These are phyloP conservation scores for Globisporangium paroecandrum DNA, from an alignment of 352 stramenopile genomes.

Conservation along the genomic window DNA sequence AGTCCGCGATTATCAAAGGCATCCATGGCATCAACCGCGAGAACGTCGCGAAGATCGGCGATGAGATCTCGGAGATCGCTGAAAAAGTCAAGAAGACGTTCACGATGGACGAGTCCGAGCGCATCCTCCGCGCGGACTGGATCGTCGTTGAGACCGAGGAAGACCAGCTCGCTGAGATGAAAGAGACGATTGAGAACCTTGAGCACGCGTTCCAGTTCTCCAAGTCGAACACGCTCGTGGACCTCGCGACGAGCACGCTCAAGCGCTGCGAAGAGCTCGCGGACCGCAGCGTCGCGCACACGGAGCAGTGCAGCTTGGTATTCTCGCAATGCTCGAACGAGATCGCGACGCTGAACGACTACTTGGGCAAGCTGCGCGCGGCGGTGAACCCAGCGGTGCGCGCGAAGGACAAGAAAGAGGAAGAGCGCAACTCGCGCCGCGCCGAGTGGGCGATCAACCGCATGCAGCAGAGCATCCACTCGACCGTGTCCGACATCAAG, in stretches of 20 bases:
- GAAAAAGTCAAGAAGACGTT: conserved; percentile 69
- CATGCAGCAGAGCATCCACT: conserved; percentile 67
- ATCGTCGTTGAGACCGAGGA: conserved; percentile 80
- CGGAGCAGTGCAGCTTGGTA: conserved; percentile 80
- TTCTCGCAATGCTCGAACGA: conserved; percentile 79
- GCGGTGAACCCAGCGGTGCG: conserved; percentile 49
- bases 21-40: conserved; percentile 58
- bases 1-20: conserved; percentile 50
- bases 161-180: conserved; percentile 57
- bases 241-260: conserved; percentile 66
- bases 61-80: conserved; percentile 47
- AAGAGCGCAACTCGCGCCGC: conserved; percentile 64
- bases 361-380: conserved; percentile 70
- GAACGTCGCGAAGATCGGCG: conserved; percentile 39
- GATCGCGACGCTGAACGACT: conserved; percentile 71
- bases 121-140: conserved; percentile 65
- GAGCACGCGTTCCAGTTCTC: conserved; percentile 84
- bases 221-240: conserved; percentile 64
- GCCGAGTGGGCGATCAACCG: conserved; percentile 72
- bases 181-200: conserved; percentile 57
- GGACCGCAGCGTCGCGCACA: conserved; percentile 61
- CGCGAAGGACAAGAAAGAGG: conserved; percentile 63
- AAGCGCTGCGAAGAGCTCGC: conserved; percentile 65
- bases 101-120: conserved; percentile 68
- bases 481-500: conserved; percentile 66